phyloP scores from a whole-genome alignment of 2,329 filamentous ascomycete genomes.

The Aspergillus alliaceus region DNA sequence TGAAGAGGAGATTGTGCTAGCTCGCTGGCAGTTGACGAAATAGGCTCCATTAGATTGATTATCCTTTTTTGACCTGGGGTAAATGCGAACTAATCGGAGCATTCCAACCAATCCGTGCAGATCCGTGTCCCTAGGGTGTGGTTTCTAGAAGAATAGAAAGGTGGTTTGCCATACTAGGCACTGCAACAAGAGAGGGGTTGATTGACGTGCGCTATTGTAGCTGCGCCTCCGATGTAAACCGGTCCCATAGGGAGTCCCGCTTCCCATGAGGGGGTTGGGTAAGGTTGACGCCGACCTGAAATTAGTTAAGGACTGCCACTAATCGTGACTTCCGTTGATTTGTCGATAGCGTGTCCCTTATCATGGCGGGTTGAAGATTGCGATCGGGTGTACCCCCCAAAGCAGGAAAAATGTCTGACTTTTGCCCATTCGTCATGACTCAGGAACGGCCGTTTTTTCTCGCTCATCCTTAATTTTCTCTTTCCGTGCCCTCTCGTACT shows the following conservation, averaged over 20 bases:
- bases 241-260: slow-evolving; percentile 12
- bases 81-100: slow-evolving; percentile 15
- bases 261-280: slow-evolving; percentile 11
- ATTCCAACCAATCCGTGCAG: slow-evolving; percentile 14
- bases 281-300: slow-evolving; percentile 13
- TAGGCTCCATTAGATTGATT: slow-evolving; percentile 10
- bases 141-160: slow-evolving; percentile 21
- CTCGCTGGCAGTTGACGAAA: slow-evolving; percentile 15
- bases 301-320: slow-evolving; percentile 7
- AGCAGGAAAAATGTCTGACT: slow-evolving; percentile 7
- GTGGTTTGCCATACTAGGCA: slow-evolving; percentile 7
- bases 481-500: neutral
- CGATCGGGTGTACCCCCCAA: slow-evolving; percentile 11
- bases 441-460: neutral
- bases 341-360: slow-evolving; percentile 13
- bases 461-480: neutral
- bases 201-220: slow-evolving; percentile 15
- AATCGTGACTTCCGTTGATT: slow-evolving; percentile 12
- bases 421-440: neutral
- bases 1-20: slow-evolving; percentile 16
- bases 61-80: slow-evolving; percentile 30
- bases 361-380: slow-evolving; percentile 9
- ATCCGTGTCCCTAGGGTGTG: slow-evolving; percentile 14
- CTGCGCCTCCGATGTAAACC: slow-evolving; percentile 17
- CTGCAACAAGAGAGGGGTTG: slow-evolving; percentile 17